Base-by-base conservation (phyloP, 2,329 filamentous ascomycete species). In the Penicillium sp. region DNA sequence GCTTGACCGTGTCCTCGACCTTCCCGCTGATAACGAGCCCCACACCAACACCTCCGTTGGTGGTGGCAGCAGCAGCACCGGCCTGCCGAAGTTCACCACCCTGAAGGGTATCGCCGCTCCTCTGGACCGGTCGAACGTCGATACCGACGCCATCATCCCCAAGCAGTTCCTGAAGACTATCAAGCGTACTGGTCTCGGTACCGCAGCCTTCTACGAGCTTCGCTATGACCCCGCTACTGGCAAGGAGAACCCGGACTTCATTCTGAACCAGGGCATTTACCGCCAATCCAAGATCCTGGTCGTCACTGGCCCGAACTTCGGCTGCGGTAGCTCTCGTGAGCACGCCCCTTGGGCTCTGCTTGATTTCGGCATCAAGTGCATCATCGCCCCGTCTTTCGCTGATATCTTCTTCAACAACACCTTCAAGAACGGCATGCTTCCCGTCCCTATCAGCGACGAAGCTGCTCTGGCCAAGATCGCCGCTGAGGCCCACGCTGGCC, bases 401-500 rank as follows among this genome's bases (percentile, higher is more conserved):
- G 90, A 95, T 69, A 99, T 99, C 74, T 96, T 96, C 85, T 95
- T 93, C 84, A 96, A 96, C 84, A 99, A 99, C 81, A 94, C 89
- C n/a, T 97, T 96, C 84, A 97, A 99, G 83, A 99, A 99, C 79
- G 93, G 93, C 78, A 97, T 97, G 94, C 80, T 97, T 58, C 92
- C 93, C 44, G 85, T 97, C 56, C 76, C 81, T 53, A 88, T 97
- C 68, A 77, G 81, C 29, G 85, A 93, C 71, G 75, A 84, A 60
- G 78, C 75, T 1, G 80, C 83, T 29, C 77, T 96, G 4, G 80
- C 88, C 41, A 80, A 80, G 56, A 85, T 97, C 59, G 86, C 88
- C 34, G 83, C 79, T 24, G 89, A 95, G 73, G 92, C 92, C 31
- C 81, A 81, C 34, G 88, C 89, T 3, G 90, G 90, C 52, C 82